These are phyloP conservation scores for Waltergamsia citrina DNA, from an alignment of 2,329 filamentous ascomycete genomes.

Conservation along the genomic window DNA sequence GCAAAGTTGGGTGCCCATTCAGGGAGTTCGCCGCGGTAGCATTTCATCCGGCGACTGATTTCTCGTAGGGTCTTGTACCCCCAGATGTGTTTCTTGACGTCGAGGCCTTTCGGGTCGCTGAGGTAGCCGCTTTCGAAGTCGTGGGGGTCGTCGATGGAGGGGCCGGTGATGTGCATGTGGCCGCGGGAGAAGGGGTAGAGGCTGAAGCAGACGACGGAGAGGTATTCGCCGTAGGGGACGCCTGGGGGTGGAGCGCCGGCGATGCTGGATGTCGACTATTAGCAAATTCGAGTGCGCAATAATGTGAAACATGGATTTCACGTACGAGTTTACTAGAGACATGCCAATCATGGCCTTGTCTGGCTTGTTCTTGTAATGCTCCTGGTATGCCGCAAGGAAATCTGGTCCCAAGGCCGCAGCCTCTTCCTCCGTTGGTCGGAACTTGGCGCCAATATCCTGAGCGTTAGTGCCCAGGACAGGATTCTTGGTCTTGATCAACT, in stretches of 20 bases:
- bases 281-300: too few species aligned
- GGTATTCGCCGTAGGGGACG: conserved; percentile 31
- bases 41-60: conserved; percentile 45
- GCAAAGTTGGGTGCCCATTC: conserved; percentile 34
- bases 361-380: conserved; percentile 28
- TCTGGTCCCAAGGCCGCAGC: conserved; percentile 36
- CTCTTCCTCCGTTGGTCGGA: conserved; percentile 39
- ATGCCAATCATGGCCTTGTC: conserved; percentile 34
- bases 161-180: conserved; percentile 47
- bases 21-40: conserved; percentile 38
- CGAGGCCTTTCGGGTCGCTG: conserved; percentile 30
- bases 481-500: conserved; percentile 32
- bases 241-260: conserved; percentile 26
- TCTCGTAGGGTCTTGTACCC: conserved; percentile 58
- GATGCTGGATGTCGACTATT: conserved; percentile 13
- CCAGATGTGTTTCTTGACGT: conserved; percentile 53
- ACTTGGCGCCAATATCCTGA: conserved; percentile 40
- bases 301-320: not conserved
- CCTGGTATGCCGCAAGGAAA: conserved; percentile 39
- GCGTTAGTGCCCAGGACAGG: conserved; percentile 42
- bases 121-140: conserved; percentile 52
- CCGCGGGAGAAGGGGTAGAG: conserved; percentile 53
- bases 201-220: conserved; percentile 40
- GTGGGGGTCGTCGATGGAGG: conserved; percentile 27
- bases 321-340: conserved; percentile 17